These are phyloP conservation scores for Spergularia bocconei DNA, from an alignment of 148 eudicot genomes.

Conservation along the genomic window DNA sequence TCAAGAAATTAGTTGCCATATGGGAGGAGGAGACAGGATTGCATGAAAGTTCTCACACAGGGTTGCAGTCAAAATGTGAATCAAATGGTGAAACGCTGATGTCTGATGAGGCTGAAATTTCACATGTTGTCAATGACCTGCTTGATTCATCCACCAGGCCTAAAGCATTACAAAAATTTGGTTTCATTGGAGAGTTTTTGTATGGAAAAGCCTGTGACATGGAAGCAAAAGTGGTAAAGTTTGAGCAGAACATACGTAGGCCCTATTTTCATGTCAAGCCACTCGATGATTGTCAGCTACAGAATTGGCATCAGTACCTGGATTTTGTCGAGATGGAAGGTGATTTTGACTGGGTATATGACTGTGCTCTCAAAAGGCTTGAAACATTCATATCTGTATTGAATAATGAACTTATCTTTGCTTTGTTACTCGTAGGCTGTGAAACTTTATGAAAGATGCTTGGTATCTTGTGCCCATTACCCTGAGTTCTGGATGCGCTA, in stretches of 20 bases:
- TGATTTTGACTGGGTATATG: constrained; percentile 83
- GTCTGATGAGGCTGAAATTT: constrained; percentile 50
- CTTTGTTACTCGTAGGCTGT: constrained; percentile 52
- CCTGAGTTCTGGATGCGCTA: constrained; percentile 98
- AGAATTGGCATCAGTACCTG: constrained; percentile 81
- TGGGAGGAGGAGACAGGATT: constrained; percentile 59
- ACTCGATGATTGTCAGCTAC: constrained; percentile 63
- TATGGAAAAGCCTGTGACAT: constrained; percentile 54
- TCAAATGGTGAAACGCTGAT: constrained; percentile 27
- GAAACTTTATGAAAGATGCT: constrained; percentile 87
- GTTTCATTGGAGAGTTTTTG: constrained; percentile 48
- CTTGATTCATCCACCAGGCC: constrained; percentile 54
- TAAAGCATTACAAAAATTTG: constrained; percentile 58
- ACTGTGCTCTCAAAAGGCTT: constrained; percentile 13
- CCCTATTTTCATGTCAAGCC: constrained; percentile 64
- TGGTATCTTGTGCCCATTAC: constrained; percentile 76
- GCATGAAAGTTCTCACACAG: constrained; percentile 28
- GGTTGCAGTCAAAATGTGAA: constrained; percentile 36
- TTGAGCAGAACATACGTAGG: constrained; percentile 60
- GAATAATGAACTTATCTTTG: constrained; percentile 15
- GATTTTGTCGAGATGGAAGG: constrained; percentile 75
- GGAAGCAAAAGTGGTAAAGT: constrained; percentile 53
- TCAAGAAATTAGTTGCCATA: constrained; percentile 64
- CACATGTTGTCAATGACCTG: constrained; percentile 46
- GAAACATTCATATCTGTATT: constrained; percentile 19